Evolutionary conservation across 2,329 filamentous ascomycete genomes (phyloP).

Genomic region (Fusarium burgessii): DNA sequence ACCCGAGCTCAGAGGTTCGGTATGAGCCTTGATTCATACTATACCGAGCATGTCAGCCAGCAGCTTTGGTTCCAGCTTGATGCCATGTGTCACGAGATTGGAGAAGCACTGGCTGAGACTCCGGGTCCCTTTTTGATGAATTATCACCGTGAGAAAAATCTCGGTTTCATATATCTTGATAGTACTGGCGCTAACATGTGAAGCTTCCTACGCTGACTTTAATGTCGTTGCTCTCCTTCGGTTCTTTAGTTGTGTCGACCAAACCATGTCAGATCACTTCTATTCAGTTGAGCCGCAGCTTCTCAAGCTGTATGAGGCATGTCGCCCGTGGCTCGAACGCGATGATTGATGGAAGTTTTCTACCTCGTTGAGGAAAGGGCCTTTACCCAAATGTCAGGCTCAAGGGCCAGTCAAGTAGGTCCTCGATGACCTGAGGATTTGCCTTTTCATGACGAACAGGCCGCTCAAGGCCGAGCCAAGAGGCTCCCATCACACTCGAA

Average conservation of each 20-base stretch:
- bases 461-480: too few relatives aligned
- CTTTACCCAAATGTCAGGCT: too few relatives aligned
- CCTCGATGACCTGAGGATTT: too few relatives aligned
- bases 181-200: not conserved
- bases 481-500: too few relatives aligned
- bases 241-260: not conserved
- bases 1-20: not conserved
- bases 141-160: not conserved
- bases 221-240: not conserved
- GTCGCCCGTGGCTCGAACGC: not conserved
- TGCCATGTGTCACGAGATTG: not conserved
- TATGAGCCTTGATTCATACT: not conserved
- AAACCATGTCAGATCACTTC: not conserved
- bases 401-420: too few relatives aligned
- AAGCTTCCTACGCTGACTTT: not conserved
- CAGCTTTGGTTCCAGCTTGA: conserved; percentile 7
- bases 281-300: not conserved
- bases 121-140: not conserved
- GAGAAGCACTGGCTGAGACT: not conserved
- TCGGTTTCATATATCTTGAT: rapidly evolving
- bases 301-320: not conserved
- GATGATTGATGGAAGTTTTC: not conserved
- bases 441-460: too few relatives aligned
- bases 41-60: not conserved
- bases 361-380: too few relatives aligned